phyloP scores from a whole-genome alignment of 1,284 basidiomycete species.

The Leccinum fallax region DNA sequence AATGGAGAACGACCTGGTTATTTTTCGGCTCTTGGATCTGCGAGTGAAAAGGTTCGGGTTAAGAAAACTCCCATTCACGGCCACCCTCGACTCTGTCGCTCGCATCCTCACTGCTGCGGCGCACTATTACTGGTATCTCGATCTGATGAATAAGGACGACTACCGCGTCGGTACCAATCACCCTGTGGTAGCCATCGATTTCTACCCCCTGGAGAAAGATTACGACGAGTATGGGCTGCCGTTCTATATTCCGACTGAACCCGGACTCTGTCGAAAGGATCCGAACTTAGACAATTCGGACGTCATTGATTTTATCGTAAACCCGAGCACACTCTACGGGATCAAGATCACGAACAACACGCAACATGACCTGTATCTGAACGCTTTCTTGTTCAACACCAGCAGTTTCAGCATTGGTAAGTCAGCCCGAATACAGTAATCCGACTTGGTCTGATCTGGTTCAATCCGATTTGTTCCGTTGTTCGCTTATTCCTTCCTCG shows the following conservation, averaged over 20 bases:
- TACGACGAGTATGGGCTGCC: slow-evolving; percentile 14
- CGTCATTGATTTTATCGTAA: slow-evolving; percentile 25
- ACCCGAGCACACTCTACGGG: slow-evolving; percentile 11
- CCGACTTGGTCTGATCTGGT: too few relatives aligned
- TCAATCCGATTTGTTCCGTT: neutral
- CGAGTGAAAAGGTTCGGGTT: slow-evolving; percentile 16
- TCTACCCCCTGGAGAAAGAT: slow-evolving; percentile 12
- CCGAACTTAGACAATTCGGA: neutral
- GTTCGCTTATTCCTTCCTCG: neutral
- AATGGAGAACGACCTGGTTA: slow-evolving; percentile 4
- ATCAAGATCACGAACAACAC: slow-evolving; percentile 27
- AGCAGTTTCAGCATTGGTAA: slow-evolving; percentile 21
- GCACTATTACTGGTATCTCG: slow-evolving; percentile 29
- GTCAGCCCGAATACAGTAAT: neutral
- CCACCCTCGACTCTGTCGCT: neutral
- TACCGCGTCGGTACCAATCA: neutral
- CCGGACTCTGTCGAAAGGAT: slow-evolving; percentile 8
- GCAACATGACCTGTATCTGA: slow-evolving; percentile 19
- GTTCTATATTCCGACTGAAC: slow-evolving; percentile 5
- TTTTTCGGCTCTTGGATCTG: slow-evolving; percentile 16
- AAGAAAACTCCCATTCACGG: neutral
- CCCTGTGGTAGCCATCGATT: slow-evolving; percentile 13
- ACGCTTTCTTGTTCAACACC: slow-evolving; percentile 28
- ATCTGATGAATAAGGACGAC: slow-evolving; percentile 8
- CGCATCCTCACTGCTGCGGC: slow-evolving; percentile 12